phyloP scores from a whole-genome alignment of 129 eudicot genomes.

The Rutidosis leptorrhynchoides region DNA sequence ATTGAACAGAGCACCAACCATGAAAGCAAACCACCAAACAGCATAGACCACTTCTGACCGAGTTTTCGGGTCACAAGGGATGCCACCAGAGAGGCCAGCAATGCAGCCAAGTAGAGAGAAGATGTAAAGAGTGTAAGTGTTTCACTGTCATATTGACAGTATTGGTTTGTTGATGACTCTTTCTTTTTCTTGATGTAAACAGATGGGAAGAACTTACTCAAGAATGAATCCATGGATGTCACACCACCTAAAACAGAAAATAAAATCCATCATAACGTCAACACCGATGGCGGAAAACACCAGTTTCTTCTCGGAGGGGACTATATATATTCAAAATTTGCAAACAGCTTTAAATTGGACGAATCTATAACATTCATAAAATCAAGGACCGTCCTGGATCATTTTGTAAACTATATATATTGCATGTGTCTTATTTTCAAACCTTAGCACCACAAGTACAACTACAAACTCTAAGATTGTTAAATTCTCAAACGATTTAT shows the following conservation, averaged over 20 bases:
- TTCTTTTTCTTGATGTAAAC: constrained; percentile 52
- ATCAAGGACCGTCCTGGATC: too few species aligned
- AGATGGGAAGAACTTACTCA: constrained; percentile 66
- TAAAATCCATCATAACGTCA: too few species aligned
- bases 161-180: constrained; percentile 56
- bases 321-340: too few species aligned
- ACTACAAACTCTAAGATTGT: too few species aligned
- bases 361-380: too few species aligned
- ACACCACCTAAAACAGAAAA: constrained; percentile 76
- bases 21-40: constrained; percentile 64
- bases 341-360: too few species aligned
- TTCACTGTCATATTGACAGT: constrained; percentile 70
- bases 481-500: too few species aligned
- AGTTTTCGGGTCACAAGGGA: constrained; percentile 67
- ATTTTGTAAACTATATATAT: too few species aligned
- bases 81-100: constrained; percentile 69
- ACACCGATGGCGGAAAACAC: too few species aligned
- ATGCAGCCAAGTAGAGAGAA: constrained; percentile 84
- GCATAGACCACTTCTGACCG: constrained; percentile 79
- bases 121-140: constrained; percentile 81
- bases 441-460: too few species aligned
- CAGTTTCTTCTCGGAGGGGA: too few species aligned
- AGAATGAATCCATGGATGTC: constrained; percentile 73
- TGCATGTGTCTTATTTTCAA: too few species aligned
- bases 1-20: constrained; percentile 81